These are phyloP conservation scores for Diaporthe vexans DNA, from an alignment of 2,329 filamentous ascomycete species.

Conservation along the genomic window DNA sequence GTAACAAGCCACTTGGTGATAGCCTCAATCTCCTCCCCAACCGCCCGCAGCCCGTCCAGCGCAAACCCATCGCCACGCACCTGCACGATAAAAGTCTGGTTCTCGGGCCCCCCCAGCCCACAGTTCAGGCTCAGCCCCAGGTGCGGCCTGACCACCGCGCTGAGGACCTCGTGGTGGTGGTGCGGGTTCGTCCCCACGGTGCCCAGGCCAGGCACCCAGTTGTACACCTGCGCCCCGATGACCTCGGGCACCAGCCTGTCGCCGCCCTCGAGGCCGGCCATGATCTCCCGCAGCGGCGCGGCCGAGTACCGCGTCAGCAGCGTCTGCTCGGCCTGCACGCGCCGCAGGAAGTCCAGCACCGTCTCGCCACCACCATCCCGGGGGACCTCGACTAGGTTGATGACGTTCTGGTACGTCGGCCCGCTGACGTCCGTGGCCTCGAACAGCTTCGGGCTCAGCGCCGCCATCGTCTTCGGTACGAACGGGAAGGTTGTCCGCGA, in stretches of 20 bases:
- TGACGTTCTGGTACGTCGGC: slow-evolving; percentile 42
- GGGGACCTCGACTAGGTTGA: slow-evolving; percentile 38
- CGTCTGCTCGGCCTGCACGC: slow-evolving; percentile 41
- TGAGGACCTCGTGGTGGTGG: slow-evolving; percentile 36
- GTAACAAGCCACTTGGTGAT: slow-evolving; percentile 36
- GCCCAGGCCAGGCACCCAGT: slow-evolving; percentile 43
- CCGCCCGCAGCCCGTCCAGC: neutral
- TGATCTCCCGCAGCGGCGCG: slow-evolving; percentile 41
- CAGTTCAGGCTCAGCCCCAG: slow-evolving; percentile 31
- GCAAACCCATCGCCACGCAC: slow-evolving; percentile 35
- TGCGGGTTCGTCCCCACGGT: slow-evolving; percentile 39
- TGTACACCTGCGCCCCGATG: slow-evolving; percentile 39
- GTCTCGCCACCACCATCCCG: slow-evolving; percentile 13
- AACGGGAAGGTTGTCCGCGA: slow-evolving; percentile 43
- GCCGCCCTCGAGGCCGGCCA: slow-evolving; percentile 24
- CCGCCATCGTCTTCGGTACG: slow-evolving; percentile 35
- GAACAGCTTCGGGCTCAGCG: slow-evolving; percentile 32
- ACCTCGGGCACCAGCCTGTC: slow-evolving; percentile 33
- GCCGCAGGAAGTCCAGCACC: slow-evolving; percentile 36
- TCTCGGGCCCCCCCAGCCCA: slow-evolving; percentile 32
- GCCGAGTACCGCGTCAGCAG: slow-evolving; percentile 39
- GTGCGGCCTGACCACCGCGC: slow-evolving; percentile 34
- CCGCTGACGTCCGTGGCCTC: slow-evolving; percentile 43
- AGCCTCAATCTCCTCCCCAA: slow-evolving; percentile 35
- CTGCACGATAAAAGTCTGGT: slow-evolving; percentile 36